These are phyloP conservation scores for Dipodascus albidus DNA, from an alignment of 805 yeast species.

Conservation along the genomic window DNA sequence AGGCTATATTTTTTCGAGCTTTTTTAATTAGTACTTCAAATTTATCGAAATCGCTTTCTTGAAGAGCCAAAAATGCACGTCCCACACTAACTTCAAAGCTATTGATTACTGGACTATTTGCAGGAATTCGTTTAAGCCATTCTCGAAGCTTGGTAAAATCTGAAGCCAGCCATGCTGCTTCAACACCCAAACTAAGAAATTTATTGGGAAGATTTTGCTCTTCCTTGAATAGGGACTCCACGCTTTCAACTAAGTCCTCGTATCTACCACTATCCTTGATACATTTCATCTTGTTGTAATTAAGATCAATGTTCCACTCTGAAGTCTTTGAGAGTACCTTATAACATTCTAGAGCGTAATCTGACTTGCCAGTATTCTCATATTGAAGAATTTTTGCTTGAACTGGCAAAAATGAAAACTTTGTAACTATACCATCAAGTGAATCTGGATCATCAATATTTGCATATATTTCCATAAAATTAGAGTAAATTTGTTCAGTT, in stretches of 20 bases:
- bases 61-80: constrained; percentile 41
- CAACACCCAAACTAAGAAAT: constrained; percentile 59
- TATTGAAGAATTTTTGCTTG: constrained; percentile 71
- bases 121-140: constrained; percentile 43
- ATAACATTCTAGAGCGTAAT: constrained; percentile 75
- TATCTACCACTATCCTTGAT: constrained; percentile 67
- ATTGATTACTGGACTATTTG: constrained; percentile 39
- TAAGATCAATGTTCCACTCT: constrained; percentile 19
- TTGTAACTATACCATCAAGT: constrained; percentile 70
- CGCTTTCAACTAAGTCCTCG: constrained; percentile 46
- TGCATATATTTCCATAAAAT: constrained; percentile 70
- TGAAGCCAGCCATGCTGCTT: constrained; percentile 62
- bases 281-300: constrained; percentile 56
- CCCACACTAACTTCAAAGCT: constrained; percentile 56
- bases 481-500: constrained; percentile 16
- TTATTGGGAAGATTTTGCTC: constrained; percentile 32
- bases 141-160: constrained; percentile 35
- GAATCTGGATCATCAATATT: constrained; percentile 84
- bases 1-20: constrained; percentile 51
- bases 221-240: constrained; percentile 26
- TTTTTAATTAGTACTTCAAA: constrained; percentile 33
- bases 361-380: constrained; percentile 80
- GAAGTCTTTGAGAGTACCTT: constrained; percentile 32
- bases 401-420: constrained; percentile 47
- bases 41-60: constrained; percentile 23